A percentile compares a stretch with the other conserved stretches of the same genome.
phyloP scores from a whole-genome alignment of 805 yeast genomes.

The Lachancea cidri region DNA sequence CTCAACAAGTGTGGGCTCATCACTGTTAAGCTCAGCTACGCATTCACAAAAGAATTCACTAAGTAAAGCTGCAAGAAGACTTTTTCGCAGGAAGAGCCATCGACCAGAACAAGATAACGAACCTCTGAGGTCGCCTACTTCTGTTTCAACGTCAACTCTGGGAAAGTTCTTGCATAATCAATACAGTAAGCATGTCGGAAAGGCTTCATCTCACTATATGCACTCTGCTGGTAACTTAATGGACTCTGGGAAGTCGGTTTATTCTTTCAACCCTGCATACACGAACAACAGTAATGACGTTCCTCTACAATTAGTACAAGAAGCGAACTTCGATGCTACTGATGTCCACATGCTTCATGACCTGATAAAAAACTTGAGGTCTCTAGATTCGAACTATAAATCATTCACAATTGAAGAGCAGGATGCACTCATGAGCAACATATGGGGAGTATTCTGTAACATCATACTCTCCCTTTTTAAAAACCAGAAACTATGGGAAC shows the following conservation, averaged over 20 bases:
- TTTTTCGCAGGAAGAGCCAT: slow-evolving; percentile 22
- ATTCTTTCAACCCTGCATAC: slow-evolving; percentile 23
- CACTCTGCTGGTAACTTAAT: slow-evolving; percentile 22
- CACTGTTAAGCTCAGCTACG: neutral
- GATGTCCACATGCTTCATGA: slow-evolving; percentile 27
- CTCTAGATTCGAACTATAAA: slow-evolving; percentile 29
- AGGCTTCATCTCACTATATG: slow-evolving; percentile 28
- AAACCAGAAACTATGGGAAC: slow-evolving; percentile 28
- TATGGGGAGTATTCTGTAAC: slow-evolving; percentile 31
- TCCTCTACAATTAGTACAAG: slow-evolving; percentile 10
- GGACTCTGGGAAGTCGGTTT: slow-evolving; percentile 26
- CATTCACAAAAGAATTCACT: slow-evolving; percentile 10
- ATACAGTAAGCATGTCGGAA: slow-evolving; percentile 23
- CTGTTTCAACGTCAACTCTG: slow-evolving; percentile 9
- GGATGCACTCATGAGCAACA: slow-evolving; percentile 25
- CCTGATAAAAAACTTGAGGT: slow-evolving; percentile 27
- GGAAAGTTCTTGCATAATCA: slow-evolving; percentile 31
- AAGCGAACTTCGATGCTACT: slow-evolving; percentile 12
- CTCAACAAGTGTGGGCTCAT: slow-evolving; percentile 2
- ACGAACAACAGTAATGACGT: slow-evolving; percentile 18
- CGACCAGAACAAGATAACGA: slow-evolving; percentile 9
- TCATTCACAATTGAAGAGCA: slow-evolving; percentile 27
- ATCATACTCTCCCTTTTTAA: slow-evolving; percentile 27
- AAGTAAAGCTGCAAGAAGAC: slow-evolving; percentile 21
- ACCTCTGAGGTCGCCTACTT: slow-evolving; percentile 1